Conservation (phyloP, 768 basidiomycete genomes). For the Collybia sp. region DNA sequence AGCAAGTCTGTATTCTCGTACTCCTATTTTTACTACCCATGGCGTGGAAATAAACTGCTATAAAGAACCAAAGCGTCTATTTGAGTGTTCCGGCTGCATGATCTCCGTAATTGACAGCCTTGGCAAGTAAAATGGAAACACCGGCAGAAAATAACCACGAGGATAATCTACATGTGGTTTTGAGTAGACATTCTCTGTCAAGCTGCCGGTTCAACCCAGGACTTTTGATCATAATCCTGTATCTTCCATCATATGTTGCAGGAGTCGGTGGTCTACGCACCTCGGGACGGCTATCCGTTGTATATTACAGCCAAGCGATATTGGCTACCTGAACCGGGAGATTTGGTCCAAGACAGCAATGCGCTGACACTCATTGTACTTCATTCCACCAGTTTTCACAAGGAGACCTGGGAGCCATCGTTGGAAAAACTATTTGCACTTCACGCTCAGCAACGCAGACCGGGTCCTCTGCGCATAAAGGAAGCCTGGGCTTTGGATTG, state of each 20-base stretch:
- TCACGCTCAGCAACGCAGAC: conserved; percentile 11
- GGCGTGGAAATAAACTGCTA: background rate
- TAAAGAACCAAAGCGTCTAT: no score
- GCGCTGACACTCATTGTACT: conserved; percentile 57
- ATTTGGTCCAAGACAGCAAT: conserved; percentile 27
- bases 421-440: conserved; percentile 42
- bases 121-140: no score
- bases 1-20: no score
- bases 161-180: background rate
- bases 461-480: conserved; percentile 27
- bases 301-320: conserved; percentile 55
- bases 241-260: conserved; percentile 8
- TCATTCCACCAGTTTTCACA: conserved; percentile 72
- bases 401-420: conserved; percentile 69
- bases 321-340: conserved; percentile 36
- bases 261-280: conserved; percentile 27
- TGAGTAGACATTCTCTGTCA: background rate
- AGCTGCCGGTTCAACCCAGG: conserved; percentile 15
- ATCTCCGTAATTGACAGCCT: no score
- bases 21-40: background rate
- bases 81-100: no score
- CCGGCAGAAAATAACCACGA: background rate
- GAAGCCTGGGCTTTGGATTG: conserved; percentile 71
- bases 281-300: conserved; percentile 39
- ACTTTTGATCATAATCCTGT: conserved; percentile 1